Evolutionary conservation across 805 yeast genomes (phyloP).

Genomic region (Hanseniaspora pseudoguilliermondii): DNA sequence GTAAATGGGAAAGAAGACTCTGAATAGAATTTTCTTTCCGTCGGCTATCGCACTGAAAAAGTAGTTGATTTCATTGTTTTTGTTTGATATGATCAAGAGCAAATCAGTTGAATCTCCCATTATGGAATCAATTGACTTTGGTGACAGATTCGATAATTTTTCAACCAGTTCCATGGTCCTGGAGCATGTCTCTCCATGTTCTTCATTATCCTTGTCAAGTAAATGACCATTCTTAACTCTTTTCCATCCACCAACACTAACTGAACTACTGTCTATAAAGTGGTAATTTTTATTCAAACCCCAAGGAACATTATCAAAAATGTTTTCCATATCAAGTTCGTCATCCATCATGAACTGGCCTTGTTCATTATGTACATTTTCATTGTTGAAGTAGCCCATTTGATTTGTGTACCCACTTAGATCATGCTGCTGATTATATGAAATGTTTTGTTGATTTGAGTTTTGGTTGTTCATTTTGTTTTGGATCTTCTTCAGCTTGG

Average conservation of each 20-base stretch:
- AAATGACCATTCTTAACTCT: conserved; percentile 54
- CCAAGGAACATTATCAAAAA: conserved; percentile 36
- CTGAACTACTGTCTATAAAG: conserved; percentile 52
- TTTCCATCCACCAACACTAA: conserved; percentile 74
- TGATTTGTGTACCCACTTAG: conserved; percentile 12
- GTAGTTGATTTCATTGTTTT: conserved; percentile 61
- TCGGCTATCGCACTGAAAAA: conserved; percentile 65
- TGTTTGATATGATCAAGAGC: conserved; percentile 55
- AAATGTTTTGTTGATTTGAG: conserved; percentile 12
- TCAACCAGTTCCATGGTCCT: conserved; percentile 29
- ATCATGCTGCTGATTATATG: conserved; percentile 16
- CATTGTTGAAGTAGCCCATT: not conserved
- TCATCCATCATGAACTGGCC: conserved; percentile 13
- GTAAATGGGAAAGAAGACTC: conserved; percentile 58
- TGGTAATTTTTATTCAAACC: conserved; percentile 53
- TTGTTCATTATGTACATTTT: conserved; percentile 7
- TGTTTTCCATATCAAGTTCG: conserved; percentile 16
- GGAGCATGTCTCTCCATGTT: not conserved
- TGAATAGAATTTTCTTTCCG: conserved; percentile 51
- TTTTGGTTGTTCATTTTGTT: not conserved
- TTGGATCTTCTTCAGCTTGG: conserved; percentile 48
- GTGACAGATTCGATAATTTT: conserved; percentile 50
- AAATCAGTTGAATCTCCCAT: conserved; percentile 58
- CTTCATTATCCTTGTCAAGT: conserved; percentile 14
- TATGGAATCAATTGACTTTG: conserved; percentile 46